Percentiles rank a stretch among this genome's conserved stretches.
phyloP scores from a whole-genome alignment of 768 basidiomycete species.

The Kwoniella newhampshirensis region DNA sequence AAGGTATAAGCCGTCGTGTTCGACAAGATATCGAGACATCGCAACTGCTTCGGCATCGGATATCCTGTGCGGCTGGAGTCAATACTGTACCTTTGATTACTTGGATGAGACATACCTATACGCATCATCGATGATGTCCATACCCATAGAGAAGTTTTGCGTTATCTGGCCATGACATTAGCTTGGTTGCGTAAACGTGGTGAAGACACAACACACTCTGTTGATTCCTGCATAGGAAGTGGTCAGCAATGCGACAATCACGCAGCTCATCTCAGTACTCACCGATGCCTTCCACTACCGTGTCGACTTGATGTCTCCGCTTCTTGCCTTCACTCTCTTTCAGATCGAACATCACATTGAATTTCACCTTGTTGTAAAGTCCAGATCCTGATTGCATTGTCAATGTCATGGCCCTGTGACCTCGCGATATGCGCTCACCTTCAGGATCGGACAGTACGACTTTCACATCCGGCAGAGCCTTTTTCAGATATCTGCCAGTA shows the following conservation, averaged over 20 bases:
- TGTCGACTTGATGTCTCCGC: slow-evolving; percentile 71
- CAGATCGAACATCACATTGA: slow-evolving; percentile 91
- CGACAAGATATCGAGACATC: slow-evolving; percentile 90
- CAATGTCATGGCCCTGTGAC: background rate
- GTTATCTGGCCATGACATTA: slow-evolving; percentile 59
- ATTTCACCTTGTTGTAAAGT: slow-evolving; percentile 90
- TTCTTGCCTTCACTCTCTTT: slow-evolving; percentile 92
- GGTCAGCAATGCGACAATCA: slow-evolving; percentile 3
- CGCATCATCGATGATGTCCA: slow-evolving; percentile 83
- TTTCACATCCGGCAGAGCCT: slow-evolving; percentile 64
- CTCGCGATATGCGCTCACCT: slow-evolving; percentile 50
- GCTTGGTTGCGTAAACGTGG: too few species aligned
- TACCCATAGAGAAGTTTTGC: slow-evolving; percentile 79
- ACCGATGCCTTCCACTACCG: slow-evolving; percentile 77
- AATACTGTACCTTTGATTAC: background rate
- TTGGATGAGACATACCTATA: slow-evolving; percentile 61
- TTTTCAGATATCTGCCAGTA: slow-evolving; percentile 74
- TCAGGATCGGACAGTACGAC: slow-evolving; percentile 86
- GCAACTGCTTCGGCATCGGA: slow-evolving; percentile 90
- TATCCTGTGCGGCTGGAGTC: slow-evolving; percentile 60
- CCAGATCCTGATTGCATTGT: slow-evolving; percentile 63
- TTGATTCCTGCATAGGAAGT: slow-evolving; percentile 63
- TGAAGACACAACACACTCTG: slow-evolving; percentile 53
- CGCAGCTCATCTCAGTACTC: slow-evolving; percentile 7
- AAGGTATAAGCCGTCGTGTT: slow-evolving; percentile 86